These are phyloP conservation scores for Trypanosoma cruzi DNA, from an alignment of 208 protist genomes.

Conservation along the genomic window DNA sequence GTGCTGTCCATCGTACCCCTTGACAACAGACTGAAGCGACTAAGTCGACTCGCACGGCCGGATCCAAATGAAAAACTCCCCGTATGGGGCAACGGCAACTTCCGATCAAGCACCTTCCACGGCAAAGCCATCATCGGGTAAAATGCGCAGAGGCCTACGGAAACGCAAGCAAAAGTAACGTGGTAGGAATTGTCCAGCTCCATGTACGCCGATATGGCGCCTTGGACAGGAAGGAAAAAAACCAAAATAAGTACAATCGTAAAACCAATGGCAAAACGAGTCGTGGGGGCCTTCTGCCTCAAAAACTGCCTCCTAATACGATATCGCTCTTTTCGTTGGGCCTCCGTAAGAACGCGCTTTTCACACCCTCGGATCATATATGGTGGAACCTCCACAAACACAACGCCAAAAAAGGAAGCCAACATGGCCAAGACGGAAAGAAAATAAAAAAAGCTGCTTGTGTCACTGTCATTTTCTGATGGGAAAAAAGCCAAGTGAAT, in stretches of 20 bases:
- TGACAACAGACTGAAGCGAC: neutral
- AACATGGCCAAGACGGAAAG: conserved; percentile 39
- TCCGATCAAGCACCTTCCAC: conserved; percentile 42
- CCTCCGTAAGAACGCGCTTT: conserved; percentile 39
- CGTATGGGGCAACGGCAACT: neutral
- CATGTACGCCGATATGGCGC: conserved; percentile 43
- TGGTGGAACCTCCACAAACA: conserved; percentile 71
- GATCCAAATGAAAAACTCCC: neutral
- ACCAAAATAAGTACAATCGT: conserved; percentile 54
- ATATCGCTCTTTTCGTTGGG: conserved; percentile 32
- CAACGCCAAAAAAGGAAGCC: conserved; percentile 38
- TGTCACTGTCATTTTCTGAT: conserved; percentile 39
- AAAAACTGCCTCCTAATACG: conserved; percentile 56
- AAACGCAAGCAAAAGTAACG: conserved; percentile 42
- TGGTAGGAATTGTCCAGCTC: conserved; percentile 33
- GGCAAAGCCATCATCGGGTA: conserved; percentile 61
- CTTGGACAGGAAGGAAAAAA: conserved; percentile 67
- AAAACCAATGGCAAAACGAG: conserved; percentile 69
- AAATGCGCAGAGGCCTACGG: conserved; percentile 33
- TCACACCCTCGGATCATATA: conserved; percentile 79
- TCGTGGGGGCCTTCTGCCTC: conserved; percentile 64
- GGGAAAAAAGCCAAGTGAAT: conserved; percentile 72
- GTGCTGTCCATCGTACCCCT: neutral
- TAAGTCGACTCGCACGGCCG: neutral
- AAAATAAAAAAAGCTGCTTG: conserved; percentile 65